A percentile compares a stretch with the other conserved stretches of the same genome.
phyloP scores from a whole-genome alignment of 2,329 filamentous ascomycete genomes.

The Elsinoe batatas region DNA sequence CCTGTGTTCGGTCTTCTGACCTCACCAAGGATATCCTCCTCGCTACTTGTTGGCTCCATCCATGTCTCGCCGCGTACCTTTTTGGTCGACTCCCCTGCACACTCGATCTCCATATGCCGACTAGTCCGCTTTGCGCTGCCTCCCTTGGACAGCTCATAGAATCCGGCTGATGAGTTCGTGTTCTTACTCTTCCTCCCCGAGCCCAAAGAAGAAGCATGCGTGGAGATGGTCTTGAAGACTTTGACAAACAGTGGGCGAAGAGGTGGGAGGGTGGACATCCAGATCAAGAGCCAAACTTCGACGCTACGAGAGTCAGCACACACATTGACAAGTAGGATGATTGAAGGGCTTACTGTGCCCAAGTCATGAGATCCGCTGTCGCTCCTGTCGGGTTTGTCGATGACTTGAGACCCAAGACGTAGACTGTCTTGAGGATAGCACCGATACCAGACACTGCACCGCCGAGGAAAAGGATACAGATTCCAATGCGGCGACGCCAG shows the following conservation, averaged over 20 bases:
- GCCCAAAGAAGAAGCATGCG: neutral
- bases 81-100: neutral
- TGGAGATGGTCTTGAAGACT: constrained; percentile 1
- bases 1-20: neutral
- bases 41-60: constrained; percentile 2
- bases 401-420: neutral
- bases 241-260: constrained; percentile 4
- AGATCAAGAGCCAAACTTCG: constrained; percentile 7
- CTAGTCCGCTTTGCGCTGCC: neutral
- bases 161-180: constrained; percentile 3
- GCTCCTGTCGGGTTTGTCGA: constrained; percentile 1
- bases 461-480: constrained; percentile 11
- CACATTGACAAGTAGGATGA: neutral
- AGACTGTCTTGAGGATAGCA: constrained; percentile 10
- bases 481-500: constrained; percentile 5
- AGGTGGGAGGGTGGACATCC: constrained; percentile 1
- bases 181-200: neutral
- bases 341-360: neutral
- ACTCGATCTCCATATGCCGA: constrained; percentile 1
- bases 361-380: constrained; percentile 9
- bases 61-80: neutral
- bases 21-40: neutral
- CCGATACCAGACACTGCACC: constrained; percentile 12
- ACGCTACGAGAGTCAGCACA: neutral
- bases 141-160: constrained; percentile 6